phyloP scores from a whole-genome alignment of 129 eudicot genomes.

The Arctium minus region DNA sequence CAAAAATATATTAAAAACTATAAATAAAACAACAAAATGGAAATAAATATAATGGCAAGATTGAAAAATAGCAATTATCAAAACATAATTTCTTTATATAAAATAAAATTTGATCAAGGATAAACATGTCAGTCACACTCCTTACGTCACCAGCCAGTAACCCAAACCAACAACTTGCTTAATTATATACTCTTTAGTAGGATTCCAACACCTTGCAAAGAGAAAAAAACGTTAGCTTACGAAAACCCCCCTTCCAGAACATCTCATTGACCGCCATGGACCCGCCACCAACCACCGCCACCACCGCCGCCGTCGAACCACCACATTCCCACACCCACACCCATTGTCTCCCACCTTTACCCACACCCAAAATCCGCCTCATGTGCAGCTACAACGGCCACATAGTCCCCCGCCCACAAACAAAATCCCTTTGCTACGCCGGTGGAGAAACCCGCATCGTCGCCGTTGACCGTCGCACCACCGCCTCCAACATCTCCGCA shows the following conservation, averaged over 20 bases:
- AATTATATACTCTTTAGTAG: neutral
- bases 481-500: constrained; percentile 44
- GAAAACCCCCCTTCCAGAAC: constrained; percentile 19
- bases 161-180: constrained; percentile 9
- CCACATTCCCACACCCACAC: constrained; percentile 11
- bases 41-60: no score
- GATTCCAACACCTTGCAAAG: constrained; percentile 8
- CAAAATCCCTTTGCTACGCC: constrained; percentile 69
- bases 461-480: constrained; percentile 76
- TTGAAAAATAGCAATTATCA: no score
- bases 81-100: no score
- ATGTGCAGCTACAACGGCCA: constrained; percentile 93
- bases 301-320: constrained; percentile 25
- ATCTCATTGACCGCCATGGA: constrained; percentile 17
- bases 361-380: constrained; percentile 64
- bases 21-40: no score
- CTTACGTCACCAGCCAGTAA: constrained; percentile 6
- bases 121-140: constrained; percentile 4
- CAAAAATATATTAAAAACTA: no score
- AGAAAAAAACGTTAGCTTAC: constrained; percentile 14
- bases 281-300: constrained; percentile 23
- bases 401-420: constrained; percentile 73
- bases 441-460: constrained; percentile 88
- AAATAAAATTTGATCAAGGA: neutral
- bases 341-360: constrained; percentile 34